Percentiles rank a stretch among this genome's conserved stretches.
phyloP scores from a whole-genome alignment of 768 basidiomycete genomes.

The Trametes villosa region DNA sequence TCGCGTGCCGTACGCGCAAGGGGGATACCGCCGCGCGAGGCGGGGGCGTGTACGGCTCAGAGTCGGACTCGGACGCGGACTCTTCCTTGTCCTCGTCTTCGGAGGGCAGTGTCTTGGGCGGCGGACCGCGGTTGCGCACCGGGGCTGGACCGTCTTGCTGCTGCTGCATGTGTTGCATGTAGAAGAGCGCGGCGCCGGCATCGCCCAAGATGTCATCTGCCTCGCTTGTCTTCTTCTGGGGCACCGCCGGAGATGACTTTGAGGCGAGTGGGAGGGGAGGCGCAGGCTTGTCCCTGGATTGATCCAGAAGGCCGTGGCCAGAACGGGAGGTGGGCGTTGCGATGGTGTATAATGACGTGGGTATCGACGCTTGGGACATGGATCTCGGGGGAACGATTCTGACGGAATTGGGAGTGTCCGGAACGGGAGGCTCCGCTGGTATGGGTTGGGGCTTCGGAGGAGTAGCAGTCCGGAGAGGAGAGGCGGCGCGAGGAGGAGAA shows the following conservation, averaged over 20 bases:
- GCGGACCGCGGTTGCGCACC: conserved; percentile 21
- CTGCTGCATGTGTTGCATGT: conserved; percentile 62
- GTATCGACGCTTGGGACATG: conserved; percentile 19
- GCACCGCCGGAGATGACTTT: conserved; percentile 27
- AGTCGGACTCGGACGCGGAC: conserved; percentile 35
- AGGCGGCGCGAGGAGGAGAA: conserved; percentile 13
- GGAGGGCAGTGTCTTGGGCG: conserved; percentile 32
- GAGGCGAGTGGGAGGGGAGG: conserved; percentile 17
- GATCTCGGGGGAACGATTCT: conserved; percentile 20
- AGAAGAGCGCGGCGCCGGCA: conserved; percentile 64
- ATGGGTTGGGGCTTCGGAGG: conserved; percentile 7
- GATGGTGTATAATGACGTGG: conserved; percentile 11
- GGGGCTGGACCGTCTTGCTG: conserved; percentile 19
- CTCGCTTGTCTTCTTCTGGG: conserved; percentile 19
- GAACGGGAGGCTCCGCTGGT: not conserved
- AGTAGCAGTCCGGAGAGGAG: conserved; percentile 7
- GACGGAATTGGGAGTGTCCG: not conserved
- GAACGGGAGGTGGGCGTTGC: conserved; percentile 14
- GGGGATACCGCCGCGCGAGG: conserved; percentile 17
- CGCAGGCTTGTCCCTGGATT: conserved; percentile 18
- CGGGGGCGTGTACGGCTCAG: conserved; percentile 28
- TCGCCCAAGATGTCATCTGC: conserved; percentile 51
- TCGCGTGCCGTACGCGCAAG: conserved; percentile 17
- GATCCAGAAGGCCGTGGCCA: conserved; percentile 29
- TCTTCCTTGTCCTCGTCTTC: conserved; percentile 43